Evolutionary conservation across 805 yeast genomes (phyloP).

Genomic region (Cyberlindnera maritima): DNA sequence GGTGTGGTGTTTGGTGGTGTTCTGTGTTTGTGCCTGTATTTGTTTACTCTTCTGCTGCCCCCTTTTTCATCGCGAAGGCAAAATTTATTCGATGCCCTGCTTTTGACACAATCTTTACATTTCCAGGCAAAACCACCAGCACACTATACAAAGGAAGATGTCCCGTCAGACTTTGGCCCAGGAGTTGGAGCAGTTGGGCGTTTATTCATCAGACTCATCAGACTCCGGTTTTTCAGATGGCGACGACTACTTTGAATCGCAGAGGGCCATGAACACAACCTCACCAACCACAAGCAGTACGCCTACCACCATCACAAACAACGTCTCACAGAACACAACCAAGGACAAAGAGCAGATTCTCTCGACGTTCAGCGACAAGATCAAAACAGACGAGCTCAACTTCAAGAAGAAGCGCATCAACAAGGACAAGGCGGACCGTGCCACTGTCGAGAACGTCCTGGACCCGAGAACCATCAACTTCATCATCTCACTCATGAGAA

Average conservation of each 20-base stretch:
- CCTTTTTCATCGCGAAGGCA: constrained; percentile 1
- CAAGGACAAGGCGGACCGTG: constrained; percentile 87
- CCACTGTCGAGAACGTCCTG: constrained; percentile 94
- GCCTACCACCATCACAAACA: no score
- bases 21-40: no score
- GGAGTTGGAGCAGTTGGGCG: constrained; percentile 1
- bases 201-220: constrained; percentile 6
- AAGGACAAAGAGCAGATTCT: constrained; percentile 47
- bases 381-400: constrained; percentile 59
- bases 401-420: constrained; percentile 55
- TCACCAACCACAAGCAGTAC: background rate
- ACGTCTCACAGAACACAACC: constrained; percentile 9
- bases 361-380: constrained; percentile 61
- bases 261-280: background rate
- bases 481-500: constrained; percentile 74
- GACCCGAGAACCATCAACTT: constrained; percentile 92
- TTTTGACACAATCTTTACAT: background rate
- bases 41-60: no score
- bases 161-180: background rate
- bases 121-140: background rate
- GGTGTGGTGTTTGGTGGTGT: background rate
- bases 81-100: constrained; percentile 10
- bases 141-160: background rate
- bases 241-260: constrained; percentile 3
- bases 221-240: constrained; percentile 6